Percentiles rank a stretch among this genome's conserved stretches.
phyloP scores from a whole-genome alignment of 2,329 filamentous ascomycete species.

The Dryadomyces quercus-mongolicae region DNA sequence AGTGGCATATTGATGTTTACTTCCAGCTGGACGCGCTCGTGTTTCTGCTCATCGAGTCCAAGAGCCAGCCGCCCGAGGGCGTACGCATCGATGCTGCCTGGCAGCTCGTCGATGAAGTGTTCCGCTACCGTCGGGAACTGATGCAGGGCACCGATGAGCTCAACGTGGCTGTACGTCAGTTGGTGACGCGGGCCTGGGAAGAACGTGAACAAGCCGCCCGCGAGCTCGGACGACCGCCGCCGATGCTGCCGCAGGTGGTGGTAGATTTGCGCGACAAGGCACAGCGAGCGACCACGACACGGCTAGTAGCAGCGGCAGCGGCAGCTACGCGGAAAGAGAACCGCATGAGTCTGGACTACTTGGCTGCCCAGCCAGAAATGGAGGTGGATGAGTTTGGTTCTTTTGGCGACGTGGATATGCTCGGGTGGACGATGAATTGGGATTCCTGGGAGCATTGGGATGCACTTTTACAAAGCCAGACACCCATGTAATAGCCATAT shows the following conservation, averaged over 20 bases:
- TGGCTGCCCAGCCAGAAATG: not conserved
- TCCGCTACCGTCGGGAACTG: slow-evolving; percentile 8
- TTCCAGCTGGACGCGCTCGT: slow-evolving; percentile 14
- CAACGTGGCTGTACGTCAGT: slow-evolving; percentile 12
- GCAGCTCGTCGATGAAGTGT: slow-evolving; percentile 11
- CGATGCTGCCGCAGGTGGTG: slow-evolving; percentile 2
- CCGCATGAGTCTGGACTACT: not conserved
- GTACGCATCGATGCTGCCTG: slow-evolving; percentile 11
- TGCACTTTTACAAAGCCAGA: slow-evolving; percentile 1
- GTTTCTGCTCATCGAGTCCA: slow-evolving; percentile 18
- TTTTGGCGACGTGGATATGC: slow-evolving; percentile 2
- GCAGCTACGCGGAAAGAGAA: not conserved
- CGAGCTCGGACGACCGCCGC: slow-evolving; percentile 2
- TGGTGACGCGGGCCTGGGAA: slow-evolving; percentile 14
- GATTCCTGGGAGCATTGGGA: slow-evolving; percentile 12
- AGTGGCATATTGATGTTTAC: slow-evolving; percentile 14
- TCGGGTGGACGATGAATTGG: slow-evolving; percentile 9
- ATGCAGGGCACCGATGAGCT: slow-evolving; percentile 9
- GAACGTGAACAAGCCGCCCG: slow-evolving; percentile 10
- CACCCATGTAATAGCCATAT: too few species aligned
- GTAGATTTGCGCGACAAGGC: not conserved
- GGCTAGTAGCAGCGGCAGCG: not conserved
- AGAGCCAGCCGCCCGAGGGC: slow-evolving; percentile 10
- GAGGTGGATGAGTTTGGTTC: not conserved
- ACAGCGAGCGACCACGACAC: not conserved